phyloP scores from a whole-genome alignment of 169 alveolate genomes.

The Eimeria sp. region DNA sequence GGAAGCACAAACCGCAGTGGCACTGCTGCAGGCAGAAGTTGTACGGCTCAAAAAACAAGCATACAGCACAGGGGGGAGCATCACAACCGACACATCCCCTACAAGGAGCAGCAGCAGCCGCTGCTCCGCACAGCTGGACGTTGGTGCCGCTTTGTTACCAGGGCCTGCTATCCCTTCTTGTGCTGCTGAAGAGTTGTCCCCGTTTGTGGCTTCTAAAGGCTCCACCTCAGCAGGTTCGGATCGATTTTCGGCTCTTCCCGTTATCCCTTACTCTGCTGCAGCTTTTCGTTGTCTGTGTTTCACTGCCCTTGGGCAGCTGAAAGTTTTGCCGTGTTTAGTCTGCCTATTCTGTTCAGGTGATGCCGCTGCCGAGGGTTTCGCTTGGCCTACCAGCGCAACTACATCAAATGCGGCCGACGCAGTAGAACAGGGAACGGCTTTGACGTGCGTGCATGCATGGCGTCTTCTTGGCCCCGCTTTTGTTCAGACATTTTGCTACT shows the following conservation, averaged over 20 bases:
- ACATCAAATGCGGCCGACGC: slow-evolving; percentile 6
- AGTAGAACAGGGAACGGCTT: neutral
- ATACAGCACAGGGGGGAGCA: neutral
- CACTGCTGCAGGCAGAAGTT: slow-evolving; percentile 42
- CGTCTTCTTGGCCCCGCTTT: neutral
- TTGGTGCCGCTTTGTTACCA: neutral
- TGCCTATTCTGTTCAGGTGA: slow-evolving; percentile 5
- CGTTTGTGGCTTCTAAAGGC: neutral
- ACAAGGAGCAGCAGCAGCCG: slow-evolving; percentile 54
- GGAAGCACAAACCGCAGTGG: slow-evolving; percentile 11
- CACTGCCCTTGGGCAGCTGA: neutral
- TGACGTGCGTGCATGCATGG: neutral
- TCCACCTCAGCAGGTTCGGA: neutral
- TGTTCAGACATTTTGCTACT: neutral
- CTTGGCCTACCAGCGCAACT: neutral
- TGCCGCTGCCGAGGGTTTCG: neutral
- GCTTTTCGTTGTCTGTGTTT: neutral
- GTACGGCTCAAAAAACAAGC: neutral
- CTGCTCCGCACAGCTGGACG: slow-evolving; percentile 14
- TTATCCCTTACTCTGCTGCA: neutral
- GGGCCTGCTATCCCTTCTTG: neutral
- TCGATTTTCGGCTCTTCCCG: neutral
- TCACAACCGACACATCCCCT: slow-evolving; percentile 27
- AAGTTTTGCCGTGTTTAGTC: neutral
- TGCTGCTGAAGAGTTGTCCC: neutral